Percentiles rank a stretch among this genome's conserved stretches.
phyloP scores from a whole-genome alignment of 2,329 filamentous ascomycete species.

The Colletotrichum tofieldiae region DNA sequence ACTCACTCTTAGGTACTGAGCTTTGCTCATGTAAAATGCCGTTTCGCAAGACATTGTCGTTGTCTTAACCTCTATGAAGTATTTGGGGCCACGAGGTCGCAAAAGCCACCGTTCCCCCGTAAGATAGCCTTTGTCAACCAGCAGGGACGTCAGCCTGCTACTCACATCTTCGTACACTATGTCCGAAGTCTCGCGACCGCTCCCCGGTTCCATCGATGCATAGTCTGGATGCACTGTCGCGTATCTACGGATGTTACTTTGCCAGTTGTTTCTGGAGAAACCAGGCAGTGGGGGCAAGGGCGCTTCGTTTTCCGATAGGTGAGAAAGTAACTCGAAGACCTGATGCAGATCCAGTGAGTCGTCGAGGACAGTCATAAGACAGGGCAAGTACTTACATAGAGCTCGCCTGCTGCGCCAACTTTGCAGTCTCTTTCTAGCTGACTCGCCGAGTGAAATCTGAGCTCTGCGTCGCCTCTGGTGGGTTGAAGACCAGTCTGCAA shows the following conservation, averaged over 20 bases:
- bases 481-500: constrained; percentile 2
- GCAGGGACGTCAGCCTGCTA: constrained; percentile 52
- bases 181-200: constrained; percentile 61
- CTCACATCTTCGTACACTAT: constrained; percentile 60
- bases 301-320: constrained; percentile 41
- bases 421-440: constrained; percentile 39
- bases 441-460: constrained; percentile 15
- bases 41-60: constrained; percentile 56
- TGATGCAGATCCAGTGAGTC: constrained; percentile 42
- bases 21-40: constrained; percentile 64
- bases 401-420: constrained; percentile 46
- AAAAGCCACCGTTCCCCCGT: constrained; percentile 47
- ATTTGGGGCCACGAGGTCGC: constrained; percentile 51
- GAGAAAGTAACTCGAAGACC: constrained; percentile 60
- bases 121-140: constrained; percentile 55
- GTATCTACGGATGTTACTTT: constrained; percentile 62
- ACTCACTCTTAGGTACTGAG: constrained; percentile 59
- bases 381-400: constrained; percentile 40
- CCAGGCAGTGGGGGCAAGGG: constrained; percentile 46
- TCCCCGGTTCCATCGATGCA: constrained; percentile 56
- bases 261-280: constrained; percentile 62
- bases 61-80: constrained; percentile 68
- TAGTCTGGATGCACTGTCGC: constrained; percentile 59
- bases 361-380: neutral
- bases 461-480: neutral